Base-by-base conservation (phyloP, 2,329 filamentous ascomycete species). In the Fonsecaea erecta region DNA sequence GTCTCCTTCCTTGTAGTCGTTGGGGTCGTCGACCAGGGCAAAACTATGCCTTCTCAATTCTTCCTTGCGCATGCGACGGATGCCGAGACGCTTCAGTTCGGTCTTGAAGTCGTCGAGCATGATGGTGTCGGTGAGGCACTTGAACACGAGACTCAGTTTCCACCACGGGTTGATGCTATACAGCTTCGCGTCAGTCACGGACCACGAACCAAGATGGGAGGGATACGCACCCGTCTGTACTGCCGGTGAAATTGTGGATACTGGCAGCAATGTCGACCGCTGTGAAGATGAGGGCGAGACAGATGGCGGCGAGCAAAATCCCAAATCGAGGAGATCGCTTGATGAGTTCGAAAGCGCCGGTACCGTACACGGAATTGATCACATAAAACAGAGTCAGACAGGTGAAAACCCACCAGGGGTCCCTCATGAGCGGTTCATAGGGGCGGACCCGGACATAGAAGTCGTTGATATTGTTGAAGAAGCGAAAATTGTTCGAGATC, bases 31-130 rank as follows among this genome's bases (percentile, higher is more conserved):
- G 11, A 68, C 67, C 8, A 72, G 56, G n/a, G 69, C 69, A 43
- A 65, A 40, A 52, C 65, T 70, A 16, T 67, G 63, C 16, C 70
- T 62, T 11, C 69, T 55, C 35, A 69, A 37, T 61, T 72, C 70
- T 21, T 72, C 69, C 26, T 68, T 62, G 52, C 62, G 62, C 53
- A 72, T 66, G 28, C 70, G 57, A 53, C 65, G 69, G 43, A 72
- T 63, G 21, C 68, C 68, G 12, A 72, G 54, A 16, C 69, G 66
- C 64, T 71, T 70, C 56, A 72, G 53, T 55, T 72, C 81, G 2
- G 86, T 88, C 72, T 89, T 89, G 81, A 90, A 90, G 56, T 90
- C 87, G 71, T 90, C 87, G 11, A 90, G 82, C 58, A 90, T 83
- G 58, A 90, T 85, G 0, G 84, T 86, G 72, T 90, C 87, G 21